phyloP scores from a whole-genome alignment of 2,329 filamentous ascomycete genomes.

The Pseudogymnoascus sp. region DNA sequence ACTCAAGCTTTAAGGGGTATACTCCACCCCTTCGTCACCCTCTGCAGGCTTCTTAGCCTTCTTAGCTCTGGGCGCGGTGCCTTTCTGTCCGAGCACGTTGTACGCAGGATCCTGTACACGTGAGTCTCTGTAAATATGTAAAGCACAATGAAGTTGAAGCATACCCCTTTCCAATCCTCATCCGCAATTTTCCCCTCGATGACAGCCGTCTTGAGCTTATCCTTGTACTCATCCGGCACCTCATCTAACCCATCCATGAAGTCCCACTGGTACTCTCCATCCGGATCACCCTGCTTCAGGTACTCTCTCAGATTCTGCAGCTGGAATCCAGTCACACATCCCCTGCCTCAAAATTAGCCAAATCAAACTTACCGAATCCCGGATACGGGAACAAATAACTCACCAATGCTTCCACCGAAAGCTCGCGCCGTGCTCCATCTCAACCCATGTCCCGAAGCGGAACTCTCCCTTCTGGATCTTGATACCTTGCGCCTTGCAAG shows the following conservation, averaged over 20 bases:
- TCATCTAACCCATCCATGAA: slow-evolving; percentile 57
- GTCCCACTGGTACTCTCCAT: slow-evolving; percentile 37
- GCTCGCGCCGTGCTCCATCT: slow-evolving; percentile 48
- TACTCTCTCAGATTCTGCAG: slow-evolving; percentile 57
- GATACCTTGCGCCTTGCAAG: slow-evolving; percentile 60
- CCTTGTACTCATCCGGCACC: slow-evolving; percentile 53
- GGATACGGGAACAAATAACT: slow-evolving; percentile 23
- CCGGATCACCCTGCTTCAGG: slow-evolving; percentile 41
- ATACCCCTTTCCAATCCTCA: slow-evolving; percentile 82
- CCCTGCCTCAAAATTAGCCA: slow-evolving; percentile 48
- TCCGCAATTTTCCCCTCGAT: slow-evolving; percentile 73
- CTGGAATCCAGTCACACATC: slow-evolving; percentile 74
- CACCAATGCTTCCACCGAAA: slow-evolving; percentile 88
- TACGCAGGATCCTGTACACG: slow-evolving; percentile 28
- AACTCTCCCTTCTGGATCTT: slow-evolving; percentile 77
- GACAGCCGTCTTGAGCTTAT: slow-evolving; percentile 66
- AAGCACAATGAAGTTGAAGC: slow-evolving; percentile 29
- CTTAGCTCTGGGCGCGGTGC: slow-evolving; percentile 22
- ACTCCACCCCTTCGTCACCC: slow-evolving; percentile 15
- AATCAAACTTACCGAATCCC: not conserved
- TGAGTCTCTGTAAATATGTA: not conserved
- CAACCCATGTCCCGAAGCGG: slow-evolving; percentile 68
- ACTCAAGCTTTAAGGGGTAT: not conserved
- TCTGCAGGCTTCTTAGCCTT: slow-evolving; percentile 13
- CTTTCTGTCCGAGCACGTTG: slow-evolving; percentile 27